Evolutionary conservation across 306 rosid species (phyloP), one percentile per base, ranked within the genome.

Genomic region (Abrus precatorius): DNA sequence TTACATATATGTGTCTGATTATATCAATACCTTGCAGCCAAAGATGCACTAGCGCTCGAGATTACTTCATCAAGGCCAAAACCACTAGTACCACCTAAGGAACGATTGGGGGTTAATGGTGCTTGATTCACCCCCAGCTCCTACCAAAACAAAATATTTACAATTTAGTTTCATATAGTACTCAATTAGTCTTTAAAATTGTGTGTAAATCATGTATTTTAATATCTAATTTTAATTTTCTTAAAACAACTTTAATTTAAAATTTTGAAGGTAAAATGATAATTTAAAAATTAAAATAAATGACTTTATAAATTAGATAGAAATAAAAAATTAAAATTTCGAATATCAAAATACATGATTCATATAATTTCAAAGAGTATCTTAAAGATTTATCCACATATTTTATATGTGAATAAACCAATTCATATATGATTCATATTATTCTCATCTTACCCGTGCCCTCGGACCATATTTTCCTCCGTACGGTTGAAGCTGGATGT

Each of bases 381-480:
- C 20, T 20, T 20, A 20, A 20, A 20, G 20, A 20, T 20, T 20
- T 20, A 20, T 29, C 9, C 45, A 44, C 11, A 3, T 48, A 8
- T 12, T 49, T 11, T 28, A 50, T 28, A 71, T 50, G 27, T 52
- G 33, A 52, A 52, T 43, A 3, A 4, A 43, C 12, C 5, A 73
- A 73, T 6, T 2, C 20, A 57, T 41, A 36, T 7, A 73, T 73
- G 2, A 38, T 34, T 55, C 10, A 73, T 57, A 6, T 3, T 27
- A 48, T 8, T 60, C 43, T 75, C 34, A 30, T 44, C 32, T 74
- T 43, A 74, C 77, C 52, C 20, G 67, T 43, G 28, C 30, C 57
- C 13, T 4, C 68, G 2, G 6, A 11, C 50, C 14, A 14, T 8
- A 6, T 27, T 12, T 57, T 41, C 12, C 20, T 61, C 56, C 77